phyloP scores from a whole-genome alignment of 2,329 filamentous ascomycete genomes.

The Sarocladiaceae sp. region DNA sequence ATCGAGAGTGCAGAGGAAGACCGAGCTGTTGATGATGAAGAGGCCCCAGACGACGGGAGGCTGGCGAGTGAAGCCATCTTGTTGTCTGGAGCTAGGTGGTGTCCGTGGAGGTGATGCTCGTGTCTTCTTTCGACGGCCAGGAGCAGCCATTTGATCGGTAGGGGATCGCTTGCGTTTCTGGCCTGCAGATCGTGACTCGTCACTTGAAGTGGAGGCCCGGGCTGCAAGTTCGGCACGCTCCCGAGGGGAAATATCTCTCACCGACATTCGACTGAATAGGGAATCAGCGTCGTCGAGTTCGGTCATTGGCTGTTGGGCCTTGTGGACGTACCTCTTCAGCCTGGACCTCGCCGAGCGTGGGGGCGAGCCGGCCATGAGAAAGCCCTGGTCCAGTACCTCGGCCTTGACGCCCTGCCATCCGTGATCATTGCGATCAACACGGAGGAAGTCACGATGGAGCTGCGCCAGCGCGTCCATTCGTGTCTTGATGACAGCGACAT shows the following conservation, averaged over 20 bases:
- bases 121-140: not conserved
- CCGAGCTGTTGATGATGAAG: constrained; percentile 34
- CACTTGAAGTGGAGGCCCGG: not conserved
- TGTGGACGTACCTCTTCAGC: not conserved
- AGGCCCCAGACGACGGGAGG: constrained; percentile 40
- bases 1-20: constrained; percentile 36
- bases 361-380: constrained; percentile 1
- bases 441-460: constrained; percentile 31
- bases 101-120: constrained; percentile 10
- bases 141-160: not conserved
- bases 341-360: not conserved
- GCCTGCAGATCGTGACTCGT: not conserved
- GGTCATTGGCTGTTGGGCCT: not conserved
- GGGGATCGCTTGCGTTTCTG: not conserved
- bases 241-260: not conserved
- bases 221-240: not conserved
- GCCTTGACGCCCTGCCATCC: constrained; percentile 27
- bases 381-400: not conserved
- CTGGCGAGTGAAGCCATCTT: constrained; percentile 20
- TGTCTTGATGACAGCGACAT: constrained; percentile 29
- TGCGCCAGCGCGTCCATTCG: constrained; percentile 31
- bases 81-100: not conserved
- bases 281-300: constrained; percentile 9
- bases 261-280: not conserved
- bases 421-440: constrained; percentile 19